Conservation (phyloP, 2,329 filamentous ascomycete species). For the Fusarium sp. region DNA sequence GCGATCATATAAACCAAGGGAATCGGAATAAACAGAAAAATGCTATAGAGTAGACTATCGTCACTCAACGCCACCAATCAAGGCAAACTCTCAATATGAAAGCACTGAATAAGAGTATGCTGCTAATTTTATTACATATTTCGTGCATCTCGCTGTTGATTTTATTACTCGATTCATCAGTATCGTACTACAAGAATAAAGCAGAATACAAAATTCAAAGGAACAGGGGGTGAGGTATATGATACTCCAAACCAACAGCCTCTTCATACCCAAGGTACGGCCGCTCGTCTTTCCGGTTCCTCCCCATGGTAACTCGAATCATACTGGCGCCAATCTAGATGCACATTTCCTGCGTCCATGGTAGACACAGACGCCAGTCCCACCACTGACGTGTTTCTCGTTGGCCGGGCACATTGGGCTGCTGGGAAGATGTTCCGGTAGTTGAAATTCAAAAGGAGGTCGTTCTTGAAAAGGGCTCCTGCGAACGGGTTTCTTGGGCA, state of each 20-base stretch:
- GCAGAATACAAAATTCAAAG: not conserved
- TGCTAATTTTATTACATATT: not conserved
- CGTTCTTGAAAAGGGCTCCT: conserved; percentile 27
- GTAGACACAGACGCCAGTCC: conserved; percentile 60
- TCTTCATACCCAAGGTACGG: not conserved
- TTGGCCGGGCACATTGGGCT: conserved; percentile 64
- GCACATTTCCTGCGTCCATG: conserved; percentile 51
- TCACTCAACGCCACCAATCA: not conserved
- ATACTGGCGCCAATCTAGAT: conserved; percentile 3
- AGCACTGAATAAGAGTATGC: not conserved
- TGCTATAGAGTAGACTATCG: not conserved
- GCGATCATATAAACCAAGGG: not conserved
- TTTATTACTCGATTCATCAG: not conserved
- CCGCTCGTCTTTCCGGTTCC: not conserved
- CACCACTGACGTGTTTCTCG: conserved; percentile 53
- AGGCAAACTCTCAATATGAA: not conserved
- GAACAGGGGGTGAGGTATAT: not conserved
- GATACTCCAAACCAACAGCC: not conserved
- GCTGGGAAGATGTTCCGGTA: conserved; percentile 60
- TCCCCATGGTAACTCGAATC: not conserved
- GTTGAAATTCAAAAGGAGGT: conserved; percentile 55
- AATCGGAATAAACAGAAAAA: no score
- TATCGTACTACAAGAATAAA: not conserved
- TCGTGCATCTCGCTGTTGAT: not conserved
- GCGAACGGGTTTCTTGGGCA: conserved; percentile 35